Base-by-base conservation (phyloP, 805 yeast species). In the Tetrapisispora fleetii region DNA sequence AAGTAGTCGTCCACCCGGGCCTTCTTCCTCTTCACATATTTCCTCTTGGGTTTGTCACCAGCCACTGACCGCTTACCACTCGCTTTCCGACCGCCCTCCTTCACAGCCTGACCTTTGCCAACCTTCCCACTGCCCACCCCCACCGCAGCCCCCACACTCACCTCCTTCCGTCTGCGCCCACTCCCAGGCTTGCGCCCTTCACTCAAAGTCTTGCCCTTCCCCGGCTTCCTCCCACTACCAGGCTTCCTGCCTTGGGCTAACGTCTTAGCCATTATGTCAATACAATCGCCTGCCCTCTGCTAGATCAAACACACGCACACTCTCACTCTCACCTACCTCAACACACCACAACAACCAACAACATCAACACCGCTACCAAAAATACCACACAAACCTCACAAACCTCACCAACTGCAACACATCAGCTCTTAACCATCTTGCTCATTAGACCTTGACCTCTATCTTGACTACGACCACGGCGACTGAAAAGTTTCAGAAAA, bases 181-280 rank as follows among this genome's bases (percentile, higher is more conserved):
- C 65, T 59, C 11, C 68, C 68, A 8, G 66, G 65, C 47, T 64
- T 63, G 43, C 67, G 57, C 17, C 68, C 68, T 48, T 64, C 62
- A 40, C 58, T 55, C 37, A 64, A 45, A 17, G 67, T 64, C 53
- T 64, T 64, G 13, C 60, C 66, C 41, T 60, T 63, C 18, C 68
- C 68, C 1, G 68, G 67, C 43, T 62, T 64, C 46, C 68, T 57
- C 7, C 68, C 68, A 49, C 65, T 59, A 1, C 68, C 68, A 7
- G 67, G 67, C 41, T 63, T 64, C 43, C 68, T 57, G 10, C 68
- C 68, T 49, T 63, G 64, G 19, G 65, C 65, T 46, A 64, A 54
- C 28, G 66, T 64, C 53, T 64, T 64, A 18, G 67, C 68, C 68
- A 64, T 63, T n/a, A 13, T 13, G 21, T 9, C 35, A 32, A 14